Evolutionary conservation across 2,329 filamentous ascomycete species (phyloP).

Genomic region (Cryphonectria naterciae): DNA sequence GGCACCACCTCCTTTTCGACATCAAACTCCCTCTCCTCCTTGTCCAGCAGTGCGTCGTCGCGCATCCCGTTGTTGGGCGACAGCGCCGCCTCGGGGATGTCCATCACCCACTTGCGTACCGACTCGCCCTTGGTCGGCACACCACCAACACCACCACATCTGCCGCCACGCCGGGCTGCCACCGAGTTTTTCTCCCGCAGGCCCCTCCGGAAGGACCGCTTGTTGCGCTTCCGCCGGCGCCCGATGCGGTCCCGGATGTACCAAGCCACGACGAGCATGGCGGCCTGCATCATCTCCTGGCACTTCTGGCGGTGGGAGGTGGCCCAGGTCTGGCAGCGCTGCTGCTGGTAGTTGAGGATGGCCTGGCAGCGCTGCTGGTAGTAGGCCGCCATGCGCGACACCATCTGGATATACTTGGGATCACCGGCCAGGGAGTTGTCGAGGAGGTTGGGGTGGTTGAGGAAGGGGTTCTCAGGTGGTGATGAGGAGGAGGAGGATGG

Average conservation of each 20-base stretch:
- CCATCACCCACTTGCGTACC: constrained; percentile 49
- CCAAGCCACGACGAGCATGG: constrained; percentile 55
- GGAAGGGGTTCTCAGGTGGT: constrained; percentile 15
- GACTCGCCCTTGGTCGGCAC: constrained; percentile 44
- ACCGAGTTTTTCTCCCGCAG: constrained; percentile 40
- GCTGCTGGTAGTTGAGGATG: constrained; percentile 51
- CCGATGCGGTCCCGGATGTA: constrained; percentile 53
- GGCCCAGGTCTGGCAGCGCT: constrained; percentile 53
- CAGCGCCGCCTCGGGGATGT: constrained; percentile 41
- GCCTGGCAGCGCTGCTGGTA: constrained; percentile 54
- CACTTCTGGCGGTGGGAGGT: constrained; percentile 50
- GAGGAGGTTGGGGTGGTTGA: constrained; percentile 17
- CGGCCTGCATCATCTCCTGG: constrained; percentile 53
- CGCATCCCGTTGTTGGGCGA: constrained; percentile 37
- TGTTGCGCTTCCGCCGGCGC: constrained; percentile 46
- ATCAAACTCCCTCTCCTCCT: constrained; percentile 46
- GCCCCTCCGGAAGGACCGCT: constrained; percentile 46
- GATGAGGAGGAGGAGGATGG: constrained; percentile 9
- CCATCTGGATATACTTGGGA: constrained; percentile 50
- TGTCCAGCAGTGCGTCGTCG: constrained; percentile 39
- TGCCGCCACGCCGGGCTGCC: constrained; percentile 22
- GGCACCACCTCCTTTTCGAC: constrained; percentile 44
- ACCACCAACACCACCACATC: not conserved
- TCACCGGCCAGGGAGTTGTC: constrained; percentile 35
- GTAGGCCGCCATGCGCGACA: constrained; percentile 51